Evolutionary conservation across 169 alveolate genomes (phyloP), one percentile per base, ranked within the genome.

Genomic region (Cryptosporidium parvum): DNA sequence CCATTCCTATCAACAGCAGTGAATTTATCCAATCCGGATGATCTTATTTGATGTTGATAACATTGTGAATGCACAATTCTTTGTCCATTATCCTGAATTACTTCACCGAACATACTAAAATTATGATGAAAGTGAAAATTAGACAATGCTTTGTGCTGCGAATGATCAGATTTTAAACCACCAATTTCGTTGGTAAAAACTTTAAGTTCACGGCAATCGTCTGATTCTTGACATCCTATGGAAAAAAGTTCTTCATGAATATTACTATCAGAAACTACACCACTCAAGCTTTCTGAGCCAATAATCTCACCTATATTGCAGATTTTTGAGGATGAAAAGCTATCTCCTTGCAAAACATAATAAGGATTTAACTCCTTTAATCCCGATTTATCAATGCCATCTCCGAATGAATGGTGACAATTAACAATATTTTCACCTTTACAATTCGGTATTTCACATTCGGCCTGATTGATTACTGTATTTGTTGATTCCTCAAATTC

Each of bases 1-100:
- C 89, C 89, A 44, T 80, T 80, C 42, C 59, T 67, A 48, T 80
- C 89, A 65, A 80, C 89, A 39, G 59, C 80, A 8, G 89, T 80
- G 6, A 80, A 80, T 39, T 80, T 80, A 48, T 80, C 89, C 52
- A 80, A 18, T 33, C 89, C 89, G 4, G 75, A 59, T 9, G 89
- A 80, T 4, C 89, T 16, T 16, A 59, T 62, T 42, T 80, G 75
- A 39, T 53, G 69, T 26, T 80, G 89, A 65, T 80, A 80, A 23
- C 72, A 31, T 10, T 80, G 84, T 29, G 84, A 18, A 45, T 39
- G 65, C n/a, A 31, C 39, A 33, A 16, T 44, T 42, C 84, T 45
- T 3, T 42, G 65, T n/a, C 16, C 84, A 29, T 16, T 70, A n/a
- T 70, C 59, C 65, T 70, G 65, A 23, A 26, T 7, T 1, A 29